phyloP scores from a whole-genome alignment of 805 yeast genomes.

The Candida hungchunana region DNA sequence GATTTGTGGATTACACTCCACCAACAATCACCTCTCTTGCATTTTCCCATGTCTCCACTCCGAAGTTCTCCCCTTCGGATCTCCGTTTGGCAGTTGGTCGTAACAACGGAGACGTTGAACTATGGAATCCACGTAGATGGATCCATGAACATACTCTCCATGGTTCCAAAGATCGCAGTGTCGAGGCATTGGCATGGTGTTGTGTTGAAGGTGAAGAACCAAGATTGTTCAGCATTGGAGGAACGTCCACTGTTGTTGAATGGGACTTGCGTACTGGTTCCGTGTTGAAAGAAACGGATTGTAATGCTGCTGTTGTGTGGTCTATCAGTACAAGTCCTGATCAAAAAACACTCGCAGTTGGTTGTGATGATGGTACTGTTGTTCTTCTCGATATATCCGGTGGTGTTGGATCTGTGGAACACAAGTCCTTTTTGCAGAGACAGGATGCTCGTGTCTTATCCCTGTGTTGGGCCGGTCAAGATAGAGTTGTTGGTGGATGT shows the following conservation, averaged over 20 bases:
- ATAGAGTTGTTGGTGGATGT: slow-evolving; percentile 82
- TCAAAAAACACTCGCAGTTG: slow-evolving; percentile 70
- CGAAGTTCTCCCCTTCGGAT: slow-evolving; percentile 45
- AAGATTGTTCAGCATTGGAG: slow-evolving; percentile 89
- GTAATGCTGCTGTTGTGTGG: slow-evolving; percentile 95
- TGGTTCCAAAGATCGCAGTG: slow-evolving; percentile 79
- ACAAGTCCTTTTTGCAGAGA: slow-evolving; percentile 69
- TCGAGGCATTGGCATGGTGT: slow-evolving; percentile 89
- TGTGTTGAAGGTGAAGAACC: slow-evolving; percentile 44
- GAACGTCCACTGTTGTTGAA: slow-evolving; percentile 85
- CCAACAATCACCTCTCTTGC: slow-evolving; percentile 78
- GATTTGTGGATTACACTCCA: slow-evolving; percentile 86
- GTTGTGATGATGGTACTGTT: slow-evolving; percentile 93
- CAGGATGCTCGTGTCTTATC: slow-evolving; percentile 79
- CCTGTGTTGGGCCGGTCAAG: slow-evolving; percentile 68
- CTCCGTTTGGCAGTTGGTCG: slow-evolving; percentile 87
- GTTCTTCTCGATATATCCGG: slow-evolving; percentile 82
- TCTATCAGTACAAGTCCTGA: slow-evolving; percentile 63
- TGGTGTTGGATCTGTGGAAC: slow-evolving; percentile 80
- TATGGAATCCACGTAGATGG: slow-evolving; percentile 92
- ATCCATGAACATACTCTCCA: slow-evolving; percentile 65
- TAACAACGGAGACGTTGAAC: slow-evolving; percentile 90
- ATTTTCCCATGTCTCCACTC: slow-evolving; percentile 60
- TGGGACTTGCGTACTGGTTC: slow-evolving; percentile 79
- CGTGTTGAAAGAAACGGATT: slow-evolving; percentile 74